Evolutionary conservation across 306 rosid species (phyloP), one percentile per base, ranked within the genome.

Genomic region (Prunus kanzakura): DNA sequence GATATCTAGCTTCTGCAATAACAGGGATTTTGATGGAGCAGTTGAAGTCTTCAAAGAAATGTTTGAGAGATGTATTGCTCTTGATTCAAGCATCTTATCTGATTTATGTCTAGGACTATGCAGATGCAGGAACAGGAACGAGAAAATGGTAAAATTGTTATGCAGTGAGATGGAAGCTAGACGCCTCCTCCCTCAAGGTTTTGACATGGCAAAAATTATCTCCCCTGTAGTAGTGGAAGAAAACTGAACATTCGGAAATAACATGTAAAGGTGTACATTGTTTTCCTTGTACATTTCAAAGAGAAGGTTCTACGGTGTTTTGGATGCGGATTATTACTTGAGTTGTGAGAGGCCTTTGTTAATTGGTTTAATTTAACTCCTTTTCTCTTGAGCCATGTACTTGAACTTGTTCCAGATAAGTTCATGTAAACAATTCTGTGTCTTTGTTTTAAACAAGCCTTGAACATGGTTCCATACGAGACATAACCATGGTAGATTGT

Each of bases 11-110:
- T 91, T 91, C 69, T 84, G 93, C 82, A 67, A 64, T 66, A 87
- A 85, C 62, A 84, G 86, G 62, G 98, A 94, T 80, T 91, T 83
- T 70, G 94, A 90, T 71, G 96, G 96, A 73, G 96, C 93, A 67
- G 83, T 84, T 29, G 82, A 88, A 78, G 77, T 87, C 25, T 74
- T 91, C 87, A 81, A 78, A 78, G 96, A 90, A 82, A 89, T 91
- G 97, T 58, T 84, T 73, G 79, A 78, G 64, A 89, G 91, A 80
- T 75, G 46, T 47, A 66, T 83, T 67, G 79, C 72, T 73, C 94
- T 86, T 62, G 88, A 86, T 85, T 79, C 83, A 13, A 69, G 67
- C 56, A 76, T 72, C 45, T 81, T 94, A 27, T 84, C 55, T 81
- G 93, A 86, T 79, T 80, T 90, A 41, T 87, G 62, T 64, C 27